These are phyloP conservation scores for Xerocomellus dryophilus DNA, from an alignment of 768 basidiomycete genomes.

Conservation along the genomic window DNA sequence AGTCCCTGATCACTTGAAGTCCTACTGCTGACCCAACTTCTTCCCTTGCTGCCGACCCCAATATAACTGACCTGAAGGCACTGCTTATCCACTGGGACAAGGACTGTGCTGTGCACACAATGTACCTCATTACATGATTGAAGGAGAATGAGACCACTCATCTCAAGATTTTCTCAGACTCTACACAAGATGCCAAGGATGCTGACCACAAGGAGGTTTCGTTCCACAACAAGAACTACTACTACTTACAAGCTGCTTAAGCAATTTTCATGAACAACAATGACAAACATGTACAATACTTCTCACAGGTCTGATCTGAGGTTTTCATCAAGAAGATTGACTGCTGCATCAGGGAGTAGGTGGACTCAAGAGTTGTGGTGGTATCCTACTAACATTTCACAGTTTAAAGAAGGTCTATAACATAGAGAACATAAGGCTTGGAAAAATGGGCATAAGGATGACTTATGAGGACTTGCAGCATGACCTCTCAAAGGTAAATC, in stretches of 20 bases:
- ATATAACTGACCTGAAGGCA: background rate
- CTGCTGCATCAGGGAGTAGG: no score
- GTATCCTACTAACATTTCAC: no score
- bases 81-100: background rate
- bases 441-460: no score
- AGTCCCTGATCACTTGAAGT: background rate
- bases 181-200: background rate
- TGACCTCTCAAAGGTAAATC: no score
- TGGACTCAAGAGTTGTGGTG: no score
- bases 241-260: background rate
- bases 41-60: background rate
- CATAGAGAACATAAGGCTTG: no score
- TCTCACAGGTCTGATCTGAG: background rate
- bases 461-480: no score
- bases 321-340: no score
- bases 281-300: background rate
- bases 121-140: background rate
- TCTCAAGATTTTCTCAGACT: background rate
- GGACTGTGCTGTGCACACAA: background rate
- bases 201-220: background rate
- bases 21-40: background rate
- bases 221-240: background rate
- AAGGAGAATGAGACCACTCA: background rate
- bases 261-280: background rate
- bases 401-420: no score